Conservation (phyloP, 2,329 filamentous ascomycete genomes). For the Ceratocystis eucalypticola region DNA sequence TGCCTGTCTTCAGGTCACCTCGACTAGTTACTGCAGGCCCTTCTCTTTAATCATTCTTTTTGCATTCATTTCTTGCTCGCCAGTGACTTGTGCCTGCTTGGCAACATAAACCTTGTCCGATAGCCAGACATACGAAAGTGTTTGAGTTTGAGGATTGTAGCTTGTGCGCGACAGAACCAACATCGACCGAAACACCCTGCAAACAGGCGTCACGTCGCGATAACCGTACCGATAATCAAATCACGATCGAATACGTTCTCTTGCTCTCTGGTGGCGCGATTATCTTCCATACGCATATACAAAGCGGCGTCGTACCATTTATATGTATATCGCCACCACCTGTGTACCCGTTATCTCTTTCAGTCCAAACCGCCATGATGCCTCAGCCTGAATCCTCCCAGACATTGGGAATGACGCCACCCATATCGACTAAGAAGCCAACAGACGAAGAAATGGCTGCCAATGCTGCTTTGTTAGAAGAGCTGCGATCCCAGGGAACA, state of each 20-base stretch:
- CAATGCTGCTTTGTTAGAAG: conserved; percentile 66
- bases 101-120: neutral
- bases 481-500: conserved; percentile 78
- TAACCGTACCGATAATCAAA: neutral
- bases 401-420: conserved; percentile 57
- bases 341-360: neutral
- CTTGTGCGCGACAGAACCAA: neutral
- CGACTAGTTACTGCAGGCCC: neutral
- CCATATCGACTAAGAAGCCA: conserved; percentile 66
- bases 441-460: conserved; percentile 62
- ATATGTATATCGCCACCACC: neutral
- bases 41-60: neutral
- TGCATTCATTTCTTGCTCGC: conserved; percentile 2
- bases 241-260: neutral
- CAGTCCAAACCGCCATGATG: neutral
- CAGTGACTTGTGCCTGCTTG: neutral
- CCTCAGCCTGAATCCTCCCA: neutral
- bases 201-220: neutral
- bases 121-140: neutral
- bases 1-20: neutral
- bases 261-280: neutral
- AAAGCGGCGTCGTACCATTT: neutral
- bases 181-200: neutral
- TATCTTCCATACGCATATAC: neutral
- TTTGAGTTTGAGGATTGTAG: neutral